Base-by-base conservation (phyloP, 225 moss, liverwort and hornwort species). In the Sphagnum contortum region DNA sequence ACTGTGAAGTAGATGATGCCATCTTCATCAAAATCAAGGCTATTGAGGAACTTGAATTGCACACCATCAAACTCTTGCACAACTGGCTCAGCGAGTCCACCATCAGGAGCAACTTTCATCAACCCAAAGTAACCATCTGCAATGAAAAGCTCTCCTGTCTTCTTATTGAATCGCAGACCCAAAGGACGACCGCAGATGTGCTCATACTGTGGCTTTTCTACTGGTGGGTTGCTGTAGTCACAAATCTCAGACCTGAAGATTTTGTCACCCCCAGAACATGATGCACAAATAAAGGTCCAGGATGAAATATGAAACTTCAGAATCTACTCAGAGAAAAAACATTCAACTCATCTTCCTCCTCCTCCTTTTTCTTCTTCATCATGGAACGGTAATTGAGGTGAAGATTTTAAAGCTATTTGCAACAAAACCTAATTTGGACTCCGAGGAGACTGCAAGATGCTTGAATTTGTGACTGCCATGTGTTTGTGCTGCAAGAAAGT, bases 61-160 rank as follows among this genome's bases (percentile, higher is more conserved):
- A 75, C 71, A 50, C 87, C 88, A 48, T 83, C 61, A n/a, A 76
- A 75, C 66, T 69, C 84, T 2, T 77, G 66, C 60, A 77, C 81
- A 50, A 94, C 64, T 60, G 84, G 73, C 69, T 88, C 87, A 58
- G 91, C 94, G 57, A 87, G 61, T 4, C 94, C 94, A 10, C 94
- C 94, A 57, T 88, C 70, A 14, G 87, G 67, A 29, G 88, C 83
- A 61, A 89, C 94, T 73, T 84, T 88, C 48, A 88, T 64, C 13
- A 94, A 75, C 52, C 94, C 94, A 44, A 82, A 75, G 76, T 94
- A 94, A 45, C 87, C 74, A 75, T 94, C 94, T 9, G 80, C 81
- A 51, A 94, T 81, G 67, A 75, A 85, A 3, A 94, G 79, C 29
- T 88, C 87, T 12, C 94, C 91, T 4, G 78, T 78, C 44, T 64